phyloP scores from a whole-genome alignment of 2,329 filamentous ascomycete species.

The Aspergillus bombycis region DNA sequence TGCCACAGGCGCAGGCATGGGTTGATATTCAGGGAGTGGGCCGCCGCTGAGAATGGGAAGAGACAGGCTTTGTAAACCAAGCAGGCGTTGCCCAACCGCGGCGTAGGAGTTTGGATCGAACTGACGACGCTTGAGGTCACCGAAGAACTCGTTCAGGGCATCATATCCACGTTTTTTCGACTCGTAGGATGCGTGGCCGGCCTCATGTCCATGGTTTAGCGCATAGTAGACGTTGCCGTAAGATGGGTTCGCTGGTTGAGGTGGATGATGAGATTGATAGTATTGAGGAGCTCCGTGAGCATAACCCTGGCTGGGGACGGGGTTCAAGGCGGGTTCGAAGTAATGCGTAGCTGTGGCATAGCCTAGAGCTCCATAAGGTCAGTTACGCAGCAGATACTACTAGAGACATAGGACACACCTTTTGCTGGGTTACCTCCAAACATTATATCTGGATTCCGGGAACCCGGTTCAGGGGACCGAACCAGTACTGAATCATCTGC shows the following conservation, averaged over 20 bases:
- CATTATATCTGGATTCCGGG: slow-evolving; percentile 48
- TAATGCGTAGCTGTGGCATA: slow-evolving; percentile 56
- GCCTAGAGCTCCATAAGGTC: slow-evolving; percentile 23
- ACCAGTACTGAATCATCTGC: slow-evolving; percentile 86
- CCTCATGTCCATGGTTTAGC: slow-evolving; percentile 67
- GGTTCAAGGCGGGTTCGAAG: slow-evolving; percentile 55
- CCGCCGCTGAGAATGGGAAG: slow-evolving; percentile 64
- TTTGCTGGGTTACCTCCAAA: slow-evolving; percentile 41
- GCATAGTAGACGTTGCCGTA: slow-evolving; percentile 80
- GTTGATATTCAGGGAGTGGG: slow-evolving; percentile 57
- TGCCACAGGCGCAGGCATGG: slow-evolving; percentile 57
- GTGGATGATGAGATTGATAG: slow-evolving; percentile 58
- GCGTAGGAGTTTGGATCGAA: slow-evolving; percentile 89
- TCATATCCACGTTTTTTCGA: slow-evolving; percentile 83
- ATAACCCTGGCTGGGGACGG: slow-evolving; percentile 47
- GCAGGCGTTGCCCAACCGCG: slow-evolving; percentile 85
- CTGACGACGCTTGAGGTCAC: slow-evolving; percentile 85
- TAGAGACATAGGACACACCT: slow-evolving; percentile 28
- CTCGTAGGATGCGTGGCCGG: slow-evolving; percentile 66
- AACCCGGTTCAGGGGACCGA: slow-evolving; percentile 64
- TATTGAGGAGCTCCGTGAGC: slow-evolving; percentile 52
- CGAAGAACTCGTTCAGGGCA: slow-evolving; percentile 91
- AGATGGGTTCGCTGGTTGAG: slow-evolving; percentile 58
- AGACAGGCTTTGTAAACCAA: slow-evolving; percentile 73
- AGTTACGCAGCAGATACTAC: slow-evolving; percentile 6